A percentile compares a stretch with the other conserved stretches of the same genome.
Conservation (phyloP, 2,329 filamentous ascomycete species). For the Blumeriella jaapii region DNA sequence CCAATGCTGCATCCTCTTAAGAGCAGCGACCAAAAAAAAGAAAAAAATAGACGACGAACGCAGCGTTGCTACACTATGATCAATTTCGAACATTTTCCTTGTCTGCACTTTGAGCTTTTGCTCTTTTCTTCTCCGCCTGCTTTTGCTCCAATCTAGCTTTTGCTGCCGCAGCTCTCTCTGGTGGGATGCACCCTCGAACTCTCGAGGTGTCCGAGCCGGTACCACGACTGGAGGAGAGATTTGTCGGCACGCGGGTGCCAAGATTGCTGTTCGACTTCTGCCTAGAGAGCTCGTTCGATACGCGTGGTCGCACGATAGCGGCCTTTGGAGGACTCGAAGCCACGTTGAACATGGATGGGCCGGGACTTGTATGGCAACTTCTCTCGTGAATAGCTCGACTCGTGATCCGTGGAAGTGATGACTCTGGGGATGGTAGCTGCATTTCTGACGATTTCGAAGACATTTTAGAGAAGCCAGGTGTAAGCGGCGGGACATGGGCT, state of each 20-base stretch:
- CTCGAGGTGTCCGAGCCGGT: slow-evolving; percentile 16
- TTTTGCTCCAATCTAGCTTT: slow-evolving; percentile 26
- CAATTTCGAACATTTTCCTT: slow-evolving; percentile 21
- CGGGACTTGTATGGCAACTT: slow-evolving; percentile 16
- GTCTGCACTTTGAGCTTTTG: slow-evolving; percentile 9
- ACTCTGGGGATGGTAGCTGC: slow-evolving; percentile 14
- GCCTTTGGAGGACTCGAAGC: slow-evolving; percentile 23
- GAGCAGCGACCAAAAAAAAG: too few relatives aligned
- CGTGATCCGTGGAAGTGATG: slow-evolving; percentile 9
- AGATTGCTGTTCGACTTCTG: slow-evolving; percentile 13
- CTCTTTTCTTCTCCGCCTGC: slow-evolving; percentile 22
- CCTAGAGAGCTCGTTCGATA: slow-evolving; percentile 8
- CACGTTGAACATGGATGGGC: slow-evolving; percentile 23
- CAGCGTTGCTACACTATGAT: slow-evolving; percentile 1
- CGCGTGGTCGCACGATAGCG: slow-evolving; percentile 13
- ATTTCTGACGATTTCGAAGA: slow-evolving; percentile 13
- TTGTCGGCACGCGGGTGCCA: too few relatives aligned
- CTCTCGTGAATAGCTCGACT: slow-evolving; percentile 13
- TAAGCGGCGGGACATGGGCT: slow-evolving; percentile 9
- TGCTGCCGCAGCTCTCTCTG: slow-evolving; percentile 27
- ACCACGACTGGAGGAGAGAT: slow-evolving; percentile 16
- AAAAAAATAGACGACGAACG: neutral
- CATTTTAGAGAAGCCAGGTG: slow-evolving; percentile 14
- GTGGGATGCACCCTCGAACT: slow-evolving; percentile 19
- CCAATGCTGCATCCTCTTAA: neutral